Evolutionary conservation across 768 basidiomycete genomes (phyloP), one percentile per base, ranked within the genome.

Genomic region (Leccinum subgranulosum): DNA sequence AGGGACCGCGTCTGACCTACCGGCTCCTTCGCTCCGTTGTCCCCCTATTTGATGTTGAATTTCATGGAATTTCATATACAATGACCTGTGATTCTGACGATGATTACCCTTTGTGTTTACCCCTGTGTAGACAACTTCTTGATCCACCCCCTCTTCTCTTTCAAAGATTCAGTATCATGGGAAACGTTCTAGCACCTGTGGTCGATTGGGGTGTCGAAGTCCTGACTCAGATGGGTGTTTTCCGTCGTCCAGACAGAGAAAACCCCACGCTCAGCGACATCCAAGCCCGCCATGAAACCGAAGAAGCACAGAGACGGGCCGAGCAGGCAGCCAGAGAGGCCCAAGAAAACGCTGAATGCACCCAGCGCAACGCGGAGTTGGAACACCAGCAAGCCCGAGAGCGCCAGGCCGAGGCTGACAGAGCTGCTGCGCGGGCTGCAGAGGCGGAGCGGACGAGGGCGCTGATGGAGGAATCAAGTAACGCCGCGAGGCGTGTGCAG

Each of bases 1-100:
- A 23, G 76, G 76, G 4, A 72, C 74, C 7, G 73, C 75, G 19
- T 69, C 73, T 1, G 55, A 72, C 19, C 15, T 36, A 36, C 14
- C 15, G 15, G 33, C 14, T 34, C 33, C 33, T 14, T 34, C 25
- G 25, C 25, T 23, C 23, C 23, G 23, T 23, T 23, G 23, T 23
- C 23, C 23, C 23, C 23, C 23, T 23, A 23, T 23, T 23, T 23
- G 23, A 23, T 23, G 23, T 23, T 23, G 23, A 2, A 28, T 28
- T 28, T 28, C 28, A 29, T 29, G 28, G 9, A 29, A 29, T 29
- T 10, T 29, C 28, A 29, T 29, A 10, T 3, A 29, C 28, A 29
- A 29, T 29, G 28, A 29, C 28, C 28, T 29, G 2, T 29, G 28
- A 29, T 9, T 29, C 10, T 29, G 29, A 29, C 29, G 29, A 5